Evolutionary conservation across 1,284 basidiomycete genomes (phyloP).

Genomic region (Melampsora larici-populina): DNA sequence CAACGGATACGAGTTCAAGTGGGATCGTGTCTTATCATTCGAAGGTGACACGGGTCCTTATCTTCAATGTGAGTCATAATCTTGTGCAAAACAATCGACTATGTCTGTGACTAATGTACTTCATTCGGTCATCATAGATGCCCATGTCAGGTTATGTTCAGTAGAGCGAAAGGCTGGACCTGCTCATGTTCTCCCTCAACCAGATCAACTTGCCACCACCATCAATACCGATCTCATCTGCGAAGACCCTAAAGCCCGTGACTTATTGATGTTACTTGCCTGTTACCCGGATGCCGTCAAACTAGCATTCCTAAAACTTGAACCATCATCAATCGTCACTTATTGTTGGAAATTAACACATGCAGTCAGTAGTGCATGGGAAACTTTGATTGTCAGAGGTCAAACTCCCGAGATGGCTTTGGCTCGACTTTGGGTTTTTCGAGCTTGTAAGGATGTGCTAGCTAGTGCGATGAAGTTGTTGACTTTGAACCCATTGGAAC

Average conservation of each 20-base stretch:
- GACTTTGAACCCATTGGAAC: constrained; percentile 81
- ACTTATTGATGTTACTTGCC: constrained; percentile 80
- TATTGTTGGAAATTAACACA: constrained; percentile 64
- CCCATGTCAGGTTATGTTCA: constrained; percentile 88
- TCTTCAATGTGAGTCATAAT: constrained; percentile 45
- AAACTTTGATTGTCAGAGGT: constrained; percentile 75
- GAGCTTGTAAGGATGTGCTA: constrained; percentile 82
- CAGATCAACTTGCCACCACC: constrained; percentile 61
- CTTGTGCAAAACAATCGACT: not conserved
- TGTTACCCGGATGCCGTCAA: constrained; percentile 87
- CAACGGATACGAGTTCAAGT: constrained; percentile 95
- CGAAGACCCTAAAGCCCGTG: constrained; percentile 69
- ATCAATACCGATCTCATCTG: constrained; percentile 70
- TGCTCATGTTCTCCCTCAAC: constrained; percentile 71
- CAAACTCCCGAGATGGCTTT: constrained; percentile 68
- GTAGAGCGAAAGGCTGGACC: constrained; percentile 86
- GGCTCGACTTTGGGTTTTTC: constrained; percentile 87
- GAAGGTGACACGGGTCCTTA: constrained; percentile 84
- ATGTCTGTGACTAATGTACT: constrained; percentile 55
- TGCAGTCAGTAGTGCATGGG: constrained; percentile 83
- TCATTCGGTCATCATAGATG: constrained; percentile 62
- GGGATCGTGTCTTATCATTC: constrained; percentile 90
- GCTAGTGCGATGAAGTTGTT: constrained; percentile 80
- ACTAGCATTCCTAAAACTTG: constrained; percentile 75
- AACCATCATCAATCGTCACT: constrained; percentile 79